phyloP scores from a whole-genome alignment of 495 filamentous ascomycete species.

The Chaetomium cochliodes region DNA sequence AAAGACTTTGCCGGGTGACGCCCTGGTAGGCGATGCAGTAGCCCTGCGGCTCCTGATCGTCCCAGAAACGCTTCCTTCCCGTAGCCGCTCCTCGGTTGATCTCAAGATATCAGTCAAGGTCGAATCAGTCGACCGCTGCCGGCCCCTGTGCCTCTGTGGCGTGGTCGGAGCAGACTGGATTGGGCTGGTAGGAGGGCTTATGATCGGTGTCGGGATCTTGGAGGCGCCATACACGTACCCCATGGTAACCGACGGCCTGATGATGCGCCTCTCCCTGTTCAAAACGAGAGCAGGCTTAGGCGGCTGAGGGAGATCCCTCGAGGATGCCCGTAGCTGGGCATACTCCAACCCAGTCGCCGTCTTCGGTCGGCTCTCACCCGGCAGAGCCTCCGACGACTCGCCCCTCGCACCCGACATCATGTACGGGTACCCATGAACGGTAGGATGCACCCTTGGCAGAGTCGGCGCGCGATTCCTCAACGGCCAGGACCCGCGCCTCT shows the following conservation, averaged over 20 bases:
- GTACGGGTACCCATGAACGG: conserved; percentile 20
- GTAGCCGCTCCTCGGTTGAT: conserved; percentile 45
- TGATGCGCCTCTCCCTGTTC: conserved; percentile 2
- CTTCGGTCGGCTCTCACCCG: background rate
- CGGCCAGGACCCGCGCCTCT: conserved; percentile 29
- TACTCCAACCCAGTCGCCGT: background rate
- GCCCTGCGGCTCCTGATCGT: background rate
- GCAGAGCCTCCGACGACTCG: conserved; percentile 13
- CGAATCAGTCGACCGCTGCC: conserved; percentile 40
- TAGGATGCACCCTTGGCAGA: conserved; percentile 26
- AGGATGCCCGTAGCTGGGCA: conserved; percentile 20
- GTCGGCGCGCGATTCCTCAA: conserved; percentile 26
- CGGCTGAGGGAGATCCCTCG: conserved; percentile 23
- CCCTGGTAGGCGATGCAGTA: background rate
- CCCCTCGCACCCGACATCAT: background rate
- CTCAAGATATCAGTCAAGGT: conserved; percentile 44
- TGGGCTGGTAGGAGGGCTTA: conserved; percentile 8
- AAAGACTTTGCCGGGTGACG: background rate
- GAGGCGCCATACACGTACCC: conserved; percentile 11
- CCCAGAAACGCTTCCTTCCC: conserved; percentile 31
- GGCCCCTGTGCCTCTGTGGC: conserved; percentile 24
- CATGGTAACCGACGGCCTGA: conserved; percentile 15
- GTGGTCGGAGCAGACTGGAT: conserved; percentile 25
- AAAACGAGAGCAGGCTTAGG: conserved; percentile 25
- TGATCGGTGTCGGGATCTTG: conserved; percentile 3